Conservation (phyloP, 441 rosid genomes). For the Cnidoscolus chayamansa region DNA sequence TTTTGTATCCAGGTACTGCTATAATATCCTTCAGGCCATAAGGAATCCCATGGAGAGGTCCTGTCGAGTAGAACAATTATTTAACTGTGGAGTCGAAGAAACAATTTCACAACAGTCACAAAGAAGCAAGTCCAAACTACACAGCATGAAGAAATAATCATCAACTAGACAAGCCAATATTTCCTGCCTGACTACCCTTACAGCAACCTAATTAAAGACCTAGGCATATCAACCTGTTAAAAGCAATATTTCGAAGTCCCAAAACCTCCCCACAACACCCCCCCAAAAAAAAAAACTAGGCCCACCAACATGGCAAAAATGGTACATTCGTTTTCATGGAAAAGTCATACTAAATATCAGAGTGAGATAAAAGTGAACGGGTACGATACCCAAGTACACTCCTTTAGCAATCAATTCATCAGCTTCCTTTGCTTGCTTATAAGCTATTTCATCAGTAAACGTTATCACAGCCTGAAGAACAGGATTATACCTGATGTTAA, state of each 20-base stretch:
- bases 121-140: neutral
- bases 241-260: too few relatives aligned
- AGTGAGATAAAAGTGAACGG: neutral
- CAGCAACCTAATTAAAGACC: too few relatives aligned
- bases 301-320: too few relatives aligned
- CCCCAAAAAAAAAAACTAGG: too few relatives aligned
- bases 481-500: slow-evolving; percentile 54
- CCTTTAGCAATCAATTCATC: slow-evolving; percentile 75
- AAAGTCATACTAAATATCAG: too few relatives aligned
- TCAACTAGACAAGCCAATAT: too few relatives aligned
- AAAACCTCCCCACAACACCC: too few relatives aligned
- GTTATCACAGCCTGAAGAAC: slow-evolving; percentile 79
- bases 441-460: slow-evolving; percentile 71
- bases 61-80: slow-evolving; percentile 23
- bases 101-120: neutral
- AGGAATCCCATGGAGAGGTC: slow-evolving; percentile 93
- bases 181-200: too few relatives aligned
- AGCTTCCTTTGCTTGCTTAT: slow-evolving; percentile 77
- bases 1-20: slow-evolving; percentile 66
- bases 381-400: slow-evolving; percentile 59
- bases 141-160: too few relatives aligned
- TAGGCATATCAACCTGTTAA: too few relatives aligned
- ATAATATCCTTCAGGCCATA: slow-evolving; percentile 82
- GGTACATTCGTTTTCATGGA: too few relatives aligned
- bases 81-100: neutral